These are phyloP conservation scores for Exsudoporus frostii DNA, from an alignment of 768 basidiomycete genomes.

Conservation along the genomic window DNA sequence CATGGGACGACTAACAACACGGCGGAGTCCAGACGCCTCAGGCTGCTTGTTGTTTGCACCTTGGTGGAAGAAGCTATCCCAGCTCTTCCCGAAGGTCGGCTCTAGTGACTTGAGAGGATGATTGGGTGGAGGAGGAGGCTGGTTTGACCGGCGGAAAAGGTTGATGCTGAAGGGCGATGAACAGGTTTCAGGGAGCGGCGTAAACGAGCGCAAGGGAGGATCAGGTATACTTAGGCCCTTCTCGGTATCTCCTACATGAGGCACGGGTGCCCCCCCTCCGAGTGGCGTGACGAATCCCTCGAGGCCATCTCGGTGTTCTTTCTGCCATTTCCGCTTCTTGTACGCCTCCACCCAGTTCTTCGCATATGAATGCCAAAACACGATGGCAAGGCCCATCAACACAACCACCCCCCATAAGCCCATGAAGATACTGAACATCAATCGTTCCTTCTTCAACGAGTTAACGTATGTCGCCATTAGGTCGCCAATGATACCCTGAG, in stretches of 20 bases:
- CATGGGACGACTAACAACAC: conserved; percentile 32
- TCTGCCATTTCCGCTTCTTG: conserved; percentile 48
- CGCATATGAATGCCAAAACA: conserved; percentile 72
- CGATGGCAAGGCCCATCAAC: conserved; percentile 66
- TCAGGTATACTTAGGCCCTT: conserved; percentile 20
- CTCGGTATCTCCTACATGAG: conserved; percentile 22
- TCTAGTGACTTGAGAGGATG: conserved; percentile 27
- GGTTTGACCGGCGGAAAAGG: conserved; percentile 38
- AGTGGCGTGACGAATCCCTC: conserved; percentile 38
- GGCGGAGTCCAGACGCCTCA: conserved; percentile 24
- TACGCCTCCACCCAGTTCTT: conserved; percentile 44
- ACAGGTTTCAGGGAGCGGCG: conserved; percentile 44
- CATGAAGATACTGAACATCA: conserved; percentile 83
- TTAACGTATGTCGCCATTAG: conserved; percentile 71
- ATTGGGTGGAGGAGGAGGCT: conserved; percentile 25
- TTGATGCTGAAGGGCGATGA: conserved; percentile 30
- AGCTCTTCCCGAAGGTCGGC: conserved; percentile 39
- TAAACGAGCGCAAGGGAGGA: conserved; percentile 43
- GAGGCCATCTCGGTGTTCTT: conserved; percentile 48
- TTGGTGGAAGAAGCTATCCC: conserved; percentile 44
- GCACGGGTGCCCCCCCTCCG: conserved; percentile 12
- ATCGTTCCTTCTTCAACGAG: conserved; percentile 72
- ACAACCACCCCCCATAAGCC: conserved; percentile 82
- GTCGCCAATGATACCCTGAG: conserved; percentile 64
- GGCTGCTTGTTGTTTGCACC: conserved; percentile 15